A percentile compares a stretch with the other conserved stretches of the same genome.
Conservation (phyloP, 805 yeast genomes). For the Sungouiozyma intestinalis region DNA sequence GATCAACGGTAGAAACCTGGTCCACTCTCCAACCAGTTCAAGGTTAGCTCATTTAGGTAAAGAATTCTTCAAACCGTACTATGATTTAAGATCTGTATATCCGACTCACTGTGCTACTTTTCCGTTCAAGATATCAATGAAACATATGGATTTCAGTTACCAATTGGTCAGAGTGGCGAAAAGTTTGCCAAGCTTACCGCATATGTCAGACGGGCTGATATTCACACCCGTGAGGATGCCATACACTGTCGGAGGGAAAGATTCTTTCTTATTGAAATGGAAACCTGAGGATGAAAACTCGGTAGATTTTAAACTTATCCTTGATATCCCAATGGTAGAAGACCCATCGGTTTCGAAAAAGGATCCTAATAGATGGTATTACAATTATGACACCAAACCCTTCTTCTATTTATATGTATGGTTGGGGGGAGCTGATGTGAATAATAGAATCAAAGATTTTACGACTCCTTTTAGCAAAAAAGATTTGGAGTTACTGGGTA, state of each 20-base stretch:
- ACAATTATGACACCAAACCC: conserved; percentile 77
- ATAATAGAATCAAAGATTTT: conserved; percentile 21
- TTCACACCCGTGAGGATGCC: conserved; percentile 87
- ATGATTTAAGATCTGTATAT: conserved; percentile 50
- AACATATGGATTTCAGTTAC: conserved; percentile 78
- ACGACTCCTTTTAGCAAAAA: conserved; percentile 25
- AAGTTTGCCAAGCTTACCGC: conserved; percentile 62
- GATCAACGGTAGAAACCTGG: conserved; percentile 62
- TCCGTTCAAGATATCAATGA: conserved; percentile 80
- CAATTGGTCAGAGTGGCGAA: conserved; percentile 66
- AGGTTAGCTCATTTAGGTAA: conserved; percentile 81
- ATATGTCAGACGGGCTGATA: conserved; percentile 87
- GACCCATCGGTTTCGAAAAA: conserved; percentile 33
- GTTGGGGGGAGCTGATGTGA: conserved; percentile 48
- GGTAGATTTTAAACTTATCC: conserved; percentile 69
- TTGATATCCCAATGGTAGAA: conserved; percentile 29
- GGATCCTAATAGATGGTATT: conserved; percentile 61
- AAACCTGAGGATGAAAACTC: conserved; percentile 95
- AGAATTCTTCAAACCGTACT: conserved; percentile 74
- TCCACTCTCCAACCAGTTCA: conserved; percentile 62
- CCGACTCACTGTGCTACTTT: conserved; percentile 68
- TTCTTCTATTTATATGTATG: conserved; percentile 57
- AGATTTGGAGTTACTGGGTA: conserved; percentile 28
- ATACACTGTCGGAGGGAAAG: conserved; percentile 75
- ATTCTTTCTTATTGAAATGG: conserved; percentile 82